Percentiles rank a stretch among this genome's conserved stretches.
phyloP scores from a whole-genome alignment of 495 filamentous ascomycete species.

The Neurospora sp. region DNA sequence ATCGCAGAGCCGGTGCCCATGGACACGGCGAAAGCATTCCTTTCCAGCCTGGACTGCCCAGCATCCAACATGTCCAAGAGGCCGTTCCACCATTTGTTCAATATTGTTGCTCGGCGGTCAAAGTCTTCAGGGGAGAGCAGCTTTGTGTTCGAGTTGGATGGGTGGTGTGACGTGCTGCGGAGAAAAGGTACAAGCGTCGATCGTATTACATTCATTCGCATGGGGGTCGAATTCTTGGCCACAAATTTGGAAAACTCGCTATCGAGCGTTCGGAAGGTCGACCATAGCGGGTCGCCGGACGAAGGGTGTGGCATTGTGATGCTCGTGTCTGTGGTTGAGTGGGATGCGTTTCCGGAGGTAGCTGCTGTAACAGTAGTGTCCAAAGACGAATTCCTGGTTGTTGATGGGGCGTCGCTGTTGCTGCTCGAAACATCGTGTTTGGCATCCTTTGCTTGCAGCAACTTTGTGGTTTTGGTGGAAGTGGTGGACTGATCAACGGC shows the following conservation, averaged over 20 bases:
- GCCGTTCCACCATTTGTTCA: slow-evolving; percentile 95
- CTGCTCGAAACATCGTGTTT: slow-evolving; percentile 11
- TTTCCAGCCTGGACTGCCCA: slow-evolving; percentile 30
- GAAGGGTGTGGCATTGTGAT: slow-evolving; percentile 33
- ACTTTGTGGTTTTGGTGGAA: slow-evolving; percentile 1
- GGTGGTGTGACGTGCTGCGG: slow-evolving; percentile 56
- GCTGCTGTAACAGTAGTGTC: slow-evolving; percentile 40
- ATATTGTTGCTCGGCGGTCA: slow-evolving; percentile 67
- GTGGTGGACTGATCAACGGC: not conserved
- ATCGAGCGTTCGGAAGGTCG: slow-evolving; percentile 69
- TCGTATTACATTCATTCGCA: slow-evolving; percentile 75
- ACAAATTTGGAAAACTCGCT: slow-evolving; percentile 78
- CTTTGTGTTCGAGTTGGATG: slow-evolving; percentile 51
- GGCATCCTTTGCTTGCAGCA: not conserved
- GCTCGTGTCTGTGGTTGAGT: slow-evolving; percentile 33
- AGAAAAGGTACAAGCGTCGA: slow-evolving; percentile 77
- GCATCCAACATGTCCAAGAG: slow-evolving; percentile 76
- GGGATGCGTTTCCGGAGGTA: slow-evolving; percentile 49
- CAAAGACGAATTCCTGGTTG: slow-evolving; percentile 39
- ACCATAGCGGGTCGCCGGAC: slow-evolving; percentile 81
- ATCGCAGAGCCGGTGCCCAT: slow-evolving; percentile 5
- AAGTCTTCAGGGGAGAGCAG: slow-evolving; percentile 63
- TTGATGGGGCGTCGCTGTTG: slow-evolving; percentile 21
- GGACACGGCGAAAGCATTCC: slow-evolving; percentile 44
- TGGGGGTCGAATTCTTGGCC: slow-evolving; percentile 54